These are phyloP conservation scores for Gomphus sp. DNA, from an alignment of 1,284 basidiomycete genomes.

Conservation along the genomic window DNA sequence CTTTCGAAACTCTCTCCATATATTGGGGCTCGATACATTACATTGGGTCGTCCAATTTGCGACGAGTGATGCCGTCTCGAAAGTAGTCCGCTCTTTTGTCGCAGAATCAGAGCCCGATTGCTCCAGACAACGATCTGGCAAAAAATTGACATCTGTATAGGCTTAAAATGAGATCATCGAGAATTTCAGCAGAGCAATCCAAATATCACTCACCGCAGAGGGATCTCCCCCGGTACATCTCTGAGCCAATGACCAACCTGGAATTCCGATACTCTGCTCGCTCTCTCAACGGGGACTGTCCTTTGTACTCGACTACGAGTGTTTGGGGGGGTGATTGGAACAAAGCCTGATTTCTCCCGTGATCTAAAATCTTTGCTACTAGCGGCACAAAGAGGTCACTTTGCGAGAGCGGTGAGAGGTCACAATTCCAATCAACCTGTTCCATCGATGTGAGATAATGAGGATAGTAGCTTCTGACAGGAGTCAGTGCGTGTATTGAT, in stretches of 20 bases:
- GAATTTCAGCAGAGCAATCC: neutral
- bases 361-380: constrained; percentile 22
- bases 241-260: neutral
- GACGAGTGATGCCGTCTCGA: neutral
- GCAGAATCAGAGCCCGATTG: neutral
- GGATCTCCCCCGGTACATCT: neutral
- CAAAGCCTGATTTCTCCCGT: constrained; percentile 16
- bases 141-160: neutral
- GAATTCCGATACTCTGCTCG: constrained; percentile 12
- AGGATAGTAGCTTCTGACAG: constrained; percentile 30
- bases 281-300: neutral
- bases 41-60: neutral
- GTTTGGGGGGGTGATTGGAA: constrained; percentile 10
- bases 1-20: neutral
- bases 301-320: neutral
- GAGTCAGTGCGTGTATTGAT: constrained; percentile 26
- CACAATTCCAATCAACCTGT: constrained; percentile 24
- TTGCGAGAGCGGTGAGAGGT: constrained; percentile 22
- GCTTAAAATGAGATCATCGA: neutral
- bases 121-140: neutral
- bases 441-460: constrained; percentile 29
- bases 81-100: neutral
- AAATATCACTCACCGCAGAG: neutral
- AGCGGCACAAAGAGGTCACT: constrained; percentile 22
- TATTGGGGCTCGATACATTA: neutral